Percentiles rank a stretch among this genome's conserved stretches.
Conservation (phyloP, 148 eudicot genomes). For the Arbutus unedo region DNA sequence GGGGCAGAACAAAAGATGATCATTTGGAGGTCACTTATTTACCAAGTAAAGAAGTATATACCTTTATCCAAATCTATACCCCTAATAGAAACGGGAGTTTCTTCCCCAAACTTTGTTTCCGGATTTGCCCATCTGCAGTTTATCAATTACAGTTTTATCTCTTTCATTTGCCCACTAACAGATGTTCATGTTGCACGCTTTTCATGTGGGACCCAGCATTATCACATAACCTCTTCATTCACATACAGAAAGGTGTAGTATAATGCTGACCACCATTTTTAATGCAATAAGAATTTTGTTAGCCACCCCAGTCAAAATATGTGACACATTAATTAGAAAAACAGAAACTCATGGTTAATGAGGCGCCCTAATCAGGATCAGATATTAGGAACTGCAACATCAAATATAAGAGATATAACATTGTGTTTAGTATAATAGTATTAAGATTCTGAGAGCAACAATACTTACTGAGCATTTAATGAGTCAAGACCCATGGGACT, state of each 20-base stretch:
- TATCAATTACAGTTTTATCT: neutral
- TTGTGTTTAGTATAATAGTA: no score
- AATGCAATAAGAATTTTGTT: neutral
- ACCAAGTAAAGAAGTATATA: neutral
- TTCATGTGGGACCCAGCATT: neutral
- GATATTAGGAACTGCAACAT: neutral
- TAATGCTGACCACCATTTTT: neutral
- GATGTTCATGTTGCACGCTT: neutral
- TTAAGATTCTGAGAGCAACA: neutral
- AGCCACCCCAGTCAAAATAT: neutral
- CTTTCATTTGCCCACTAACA: neutral
- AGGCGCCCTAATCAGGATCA: neutral
- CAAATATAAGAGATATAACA: neutral
- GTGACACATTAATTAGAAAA: neutral
- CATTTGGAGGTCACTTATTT: neutral
- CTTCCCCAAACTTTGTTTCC: neutral
- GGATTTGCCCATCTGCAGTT: neutral
- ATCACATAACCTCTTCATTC: neutral
- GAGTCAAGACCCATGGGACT: neutral
- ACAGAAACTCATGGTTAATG: neutral
- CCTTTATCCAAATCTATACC: neutral
- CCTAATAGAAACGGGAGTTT: neutral
- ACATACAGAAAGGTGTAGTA: neutral
- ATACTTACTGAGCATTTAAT: neutral
- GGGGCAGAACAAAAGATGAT: neutral